phyloP scores from a whole-genome alignment of 345 rosid genomes.

The Ricinus communis region DNA sequence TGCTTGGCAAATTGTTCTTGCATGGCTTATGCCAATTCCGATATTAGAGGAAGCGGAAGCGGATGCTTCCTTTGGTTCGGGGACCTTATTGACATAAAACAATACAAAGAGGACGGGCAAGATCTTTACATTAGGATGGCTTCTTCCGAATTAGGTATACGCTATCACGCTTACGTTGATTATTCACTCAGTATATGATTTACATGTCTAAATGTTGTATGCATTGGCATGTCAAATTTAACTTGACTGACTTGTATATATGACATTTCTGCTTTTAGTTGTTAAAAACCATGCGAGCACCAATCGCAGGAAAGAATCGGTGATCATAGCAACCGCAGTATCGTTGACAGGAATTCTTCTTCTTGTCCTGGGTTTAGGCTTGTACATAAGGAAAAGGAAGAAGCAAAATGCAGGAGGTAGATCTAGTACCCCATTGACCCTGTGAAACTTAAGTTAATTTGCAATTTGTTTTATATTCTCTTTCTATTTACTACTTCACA shows the following conservation, averaged over 20 bases:
- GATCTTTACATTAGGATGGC: slow-evolving; percentile 21
- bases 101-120: slow-evolving; percentile 10
- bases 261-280: too few species aligned
- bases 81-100: slow-evolving; percentile 16
- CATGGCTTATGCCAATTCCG: slow-evolving; percentile 23
- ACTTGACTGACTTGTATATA: too few species aligned
- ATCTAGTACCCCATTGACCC: background rate
- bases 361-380: background rate
- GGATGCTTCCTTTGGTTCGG: slow-evolving; percentile 30
- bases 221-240: background rate
- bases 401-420: background rate
- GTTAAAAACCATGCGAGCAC: too few species aligned
- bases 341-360: background rate
- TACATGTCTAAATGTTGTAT: background rate
- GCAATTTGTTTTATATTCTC: background rate
- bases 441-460: background rate
- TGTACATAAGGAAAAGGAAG: background rate
- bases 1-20: slow-evolving; percentile 29
- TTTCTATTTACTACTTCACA: background rate
- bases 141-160: slow-evolving; percentile 22
- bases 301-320: background rate
- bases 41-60: slow-evolving; percentile 18
- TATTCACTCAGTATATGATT: background rate
- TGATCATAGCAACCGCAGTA: background rate
- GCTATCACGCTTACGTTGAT: background rate